Evolutionary conservation across 2,329 filamentous ascomycete genomes (phyloP).

Genomic region (Pseudogymnoascus sp.): DNA sequence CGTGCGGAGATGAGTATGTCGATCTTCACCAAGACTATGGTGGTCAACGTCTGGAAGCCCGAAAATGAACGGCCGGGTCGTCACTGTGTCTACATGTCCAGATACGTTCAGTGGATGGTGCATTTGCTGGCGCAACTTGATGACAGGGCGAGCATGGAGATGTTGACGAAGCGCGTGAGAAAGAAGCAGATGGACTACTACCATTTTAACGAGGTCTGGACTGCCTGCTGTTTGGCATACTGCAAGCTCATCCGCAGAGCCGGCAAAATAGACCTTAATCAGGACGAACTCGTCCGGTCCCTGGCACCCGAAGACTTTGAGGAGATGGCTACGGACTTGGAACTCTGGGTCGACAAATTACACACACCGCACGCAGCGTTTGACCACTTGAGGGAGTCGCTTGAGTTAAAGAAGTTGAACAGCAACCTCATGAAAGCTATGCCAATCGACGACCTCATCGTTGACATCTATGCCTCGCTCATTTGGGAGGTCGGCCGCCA

Average conservation of each 20-base stretch:
- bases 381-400: conserved; percentile 57
- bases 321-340: conserved; percentile 49
- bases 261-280: conserved; percentile 49
- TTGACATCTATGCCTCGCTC: conserved; percentile 76
- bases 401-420: conserved; percentile 73
- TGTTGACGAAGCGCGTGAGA: conserved; percentile 55
- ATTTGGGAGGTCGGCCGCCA: conserved; percentile 56
- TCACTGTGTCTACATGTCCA: conserved; percentile 67
- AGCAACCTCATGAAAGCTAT: conserved; percentile 77
- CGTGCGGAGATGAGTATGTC: conserved; percentile 60
- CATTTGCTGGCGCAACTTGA: conserved; percentile 52
- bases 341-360: conserved; percentile 48
- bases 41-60: conserved; percentile 66
- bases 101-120: conserved; percentile 61
- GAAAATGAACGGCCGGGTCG: conserved; percentile 62
- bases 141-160: conserved; percentile 56
- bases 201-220: conserved; percentile 23
- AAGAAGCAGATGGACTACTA: conserved; percentile 51
- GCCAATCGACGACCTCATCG: conserved; percentile 86
- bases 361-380: conserved; percentile 42
- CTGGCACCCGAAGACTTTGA: conserved; percentile 60
- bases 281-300: conserved; percentile 60
- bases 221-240: conserved; percentile 24
- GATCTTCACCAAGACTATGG: conserved; percentile 70
- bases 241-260: conserved; percentile 48